A percentile compares a stretch with the other conserved stretches of the same genome.
Conservation (phyloP, 768 basidiomycete genomes). For the Kockovaella imperatae region DNA sequence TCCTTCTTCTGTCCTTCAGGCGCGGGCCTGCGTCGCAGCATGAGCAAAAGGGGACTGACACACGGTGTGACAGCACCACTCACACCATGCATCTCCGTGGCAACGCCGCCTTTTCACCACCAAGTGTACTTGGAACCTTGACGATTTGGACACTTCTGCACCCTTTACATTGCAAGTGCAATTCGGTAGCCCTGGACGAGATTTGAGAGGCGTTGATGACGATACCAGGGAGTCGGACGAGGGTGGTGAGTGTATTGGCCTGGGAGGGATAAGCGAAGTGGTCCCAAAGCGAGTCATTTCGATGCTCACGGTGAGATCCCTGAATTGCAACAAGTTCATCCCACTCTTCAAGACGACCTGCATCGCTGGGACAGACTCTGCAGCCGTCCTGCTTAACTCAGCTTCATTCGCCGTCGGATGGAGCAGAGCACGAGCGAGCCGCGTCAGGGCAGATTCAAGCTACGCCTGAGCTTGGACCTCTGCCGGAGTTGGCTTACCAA, state of each 20-base stretch:
- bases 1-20: constrained; percentile 81
- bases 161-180: constrained; percentile 85
- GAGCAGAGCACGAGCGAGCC: constrained; percentile 71
- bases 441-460: constrained; percentile 88
- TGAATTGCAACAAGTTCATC: constrained; percentile 85
- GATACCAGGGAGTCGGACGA: constrained; percentile 94
- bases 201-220: constrained; percentile 94
- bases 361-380: constrained; percentile 57
- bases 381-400: constrained; percentile 30
- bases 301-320: constrained; percentile 67
- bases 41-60: background rate
- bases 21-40: constrained; percentile 48
- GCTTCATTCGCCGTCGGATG: constrained; percentile 60
- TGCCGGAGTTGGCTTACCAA: constrained; percentile 54
- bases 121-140: constrained; percentile 77
- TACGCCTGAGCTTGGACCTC: constrained; percentile 37
- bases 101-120: constrained; percentile 71
- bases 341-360: constrained; percentile 86
- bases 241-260: constrained; percentile 85
- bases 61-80: constrained; percentile 11
- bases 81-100: constrained; percentile 78
- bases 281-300: background rate
- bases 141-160: constrained; percentile 75
- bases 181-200: constrained; percentile 82
- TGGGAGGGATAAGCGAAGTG: constrained; percentile 14